Evolutionary conservation across 805 yeast species (phyloP).

Genomic region (Ogataea dorogensis): DNA sequence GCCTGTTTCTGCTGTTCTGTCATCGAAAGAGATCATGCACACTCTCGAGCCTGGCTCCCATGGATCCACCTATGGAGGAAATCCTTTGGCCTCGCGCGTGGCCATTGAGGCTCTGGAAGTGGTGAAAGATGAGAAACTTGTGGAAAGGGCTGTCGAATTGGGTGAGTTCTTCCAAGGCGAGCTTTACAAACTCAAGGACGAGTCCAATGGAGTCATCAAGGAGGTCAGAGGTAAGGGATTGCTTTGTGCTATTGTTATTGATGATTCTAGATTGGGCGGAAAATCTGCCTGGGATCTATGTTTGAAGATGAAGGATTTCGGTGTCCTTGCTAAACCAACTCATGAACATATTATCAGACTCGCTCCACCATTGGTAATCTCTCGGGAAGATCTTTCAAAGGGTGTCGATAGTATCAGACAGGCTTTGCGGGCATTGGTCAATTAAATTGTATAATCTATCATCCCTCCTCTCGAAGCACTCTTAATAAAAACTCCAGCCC

Average conservation of each 20-base stretch:
- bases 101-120: conserved; percentile 93
- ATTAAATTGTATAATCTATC: conserved; percentile 37
- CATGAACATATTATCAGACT: conserved; percentile 93
- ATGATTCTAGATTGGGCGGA: conserved; percentile 77
- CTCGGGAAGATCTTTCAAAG: conserved; percentile 77
- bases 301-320: conserved; percentile 79
- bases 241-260: conserved; percentile 88
- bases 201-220: conserved; percentile 51
- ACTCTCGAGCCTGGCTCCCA: conserved; percentile 93
- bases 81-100: conserved; percentile 89
- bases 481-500: conserved; percentile 63
- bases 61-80: conserved; percentile 98
- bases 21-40: conserved; percentile 87
- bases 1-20: conserved; percentile 88
- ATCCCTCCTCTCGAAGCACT: conserved; percentile 36
- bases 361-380: conserved; percentile 93
- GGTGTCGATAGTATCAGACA: conserved; percentile 74
- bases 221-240: conserved; percentile 84
- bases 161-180: conserved; percentile 69
- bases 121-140: conserved; percentile 81
- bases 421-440: conserved; percentile 57
- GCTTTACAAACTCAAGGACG: conserved; percentile 50
- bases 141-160: conserved; percentile 67
- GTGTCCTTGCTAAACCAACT: conserved; percentile 94
- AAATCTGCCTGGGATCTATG: conserved; percentile 97